These are phyloP conservation scores for Solanum rostratum DNA, from an alignment of 257 asterid species.

Conservation along the genomic window DNA sequence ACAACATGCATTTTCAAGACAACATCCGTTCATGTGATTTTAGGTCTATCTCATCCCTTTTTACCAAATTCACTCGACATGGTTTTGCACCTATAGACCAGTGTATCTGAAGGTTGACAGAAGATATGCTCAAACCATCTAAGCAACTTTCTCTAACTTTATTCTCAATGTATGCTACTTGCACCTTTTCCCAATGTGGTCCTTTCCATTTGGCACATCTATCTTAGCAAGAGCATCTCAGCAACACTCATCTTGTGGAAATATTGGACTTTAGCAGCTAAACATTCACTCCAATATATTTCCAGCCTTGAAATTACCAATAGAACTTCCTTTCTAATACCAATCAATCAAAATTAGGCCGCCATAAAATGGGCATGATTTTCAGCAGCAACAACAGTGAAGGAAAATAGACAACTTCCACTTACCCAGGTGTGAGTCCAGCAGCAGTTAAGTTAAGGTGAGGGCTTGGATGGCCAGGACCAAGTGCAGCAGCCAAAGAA, in stretches of 20 bases:
- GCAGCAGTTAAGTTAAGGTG: slow-evolving; percentile 78
- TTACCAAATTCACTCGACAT: background rate
- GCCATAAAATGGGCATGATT: background rate
- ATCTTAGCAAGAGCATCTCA: background rate
- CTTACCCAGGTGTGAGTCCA: slow-evolving; percentile 64
- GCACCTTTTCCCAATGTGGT: background rate
- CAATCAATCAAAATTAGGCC: background rate
- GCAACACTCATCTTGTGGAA: background rate
- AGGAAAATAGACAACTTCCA: background rate
- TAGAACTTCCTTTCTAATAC: background rate
- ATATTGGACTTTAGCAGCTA: background rate
- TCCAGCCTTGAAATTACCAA: background rate
- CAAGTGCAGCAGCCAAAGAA: slow-evolving; percentile 91
- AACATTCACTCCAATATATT: background rate
- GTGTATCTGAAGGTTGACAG: background rate
- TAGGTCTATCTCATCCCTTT: background rate
- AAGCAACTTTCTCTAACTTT: background rate
- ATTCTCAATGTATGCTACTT: background rate
- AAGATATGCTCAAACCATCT: background rate
- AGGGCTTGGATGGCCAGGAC: slow-evolving; percentile 91
- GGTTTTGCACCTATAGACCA: background rate
- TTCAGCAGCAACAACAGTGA: background rate
- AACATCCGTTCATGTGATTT: background rate
- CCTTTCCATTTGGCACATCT: background rate
- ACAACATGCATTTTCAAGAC: background rate